Evolutionary conservation across 2,329 filamentous ascomycete genomes (phyloP).

Genomic region (Epichloe scottii): DNA sequence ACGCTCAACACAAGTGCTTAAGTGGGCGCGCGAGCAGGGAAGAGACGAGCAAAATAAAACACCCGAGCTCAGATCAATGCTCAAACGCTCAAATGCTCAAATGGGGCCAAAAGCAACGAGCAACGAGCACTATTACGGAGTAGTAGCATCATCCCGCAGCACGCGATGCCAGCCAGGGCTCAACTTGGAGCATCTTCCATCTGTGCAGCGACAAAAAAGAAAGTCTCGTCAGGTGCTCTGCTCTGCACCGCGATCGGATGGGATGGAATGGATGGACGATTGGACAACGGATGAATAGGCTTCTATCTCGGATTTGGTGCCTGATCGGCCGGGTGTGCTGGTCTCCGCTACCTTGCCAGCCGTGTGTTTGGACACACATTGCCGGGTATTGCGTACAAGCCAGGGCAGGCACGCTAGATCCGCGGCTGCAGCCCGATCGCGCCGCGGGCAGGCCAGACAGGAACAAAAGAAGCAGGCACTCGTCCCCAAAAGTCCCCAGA

Average conservation of each 20-base stretch:
- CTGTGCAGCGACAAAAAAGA: not conserved
- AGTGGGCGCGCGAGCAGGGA: not conserved
- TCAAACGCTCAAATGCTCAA: not conserved
- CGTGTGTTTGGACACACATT: not conserved
- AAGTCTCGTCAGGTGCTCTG: not conserved
- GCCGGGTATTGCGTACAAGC: not conserved
- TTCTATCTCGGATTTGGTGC: not conserved
- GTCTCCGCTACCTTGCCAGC: not conserved
- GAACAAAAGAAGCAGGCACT: not conserved
- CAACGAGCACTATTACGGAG: no score
- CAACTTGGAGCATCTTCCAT: not conserved
- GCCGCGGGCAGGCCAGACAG: not conserved
- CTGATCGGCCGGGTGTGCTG: not conserved
- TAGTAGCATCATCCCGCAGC: no score
- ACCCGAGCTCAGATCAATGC: not conserved
- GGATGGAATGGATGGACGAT: not conserved
- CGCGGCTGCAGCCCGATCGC: conserved; percentile 4
- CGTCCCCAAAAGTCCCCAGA: no score
- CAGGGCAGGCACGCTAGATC: conserved; percentile 2
- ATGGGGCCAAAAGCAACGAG: no score
- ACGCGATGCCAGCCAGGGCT: no score
- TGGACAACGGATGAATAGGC: not conserved
- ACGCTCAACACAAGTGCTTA: not conserved
- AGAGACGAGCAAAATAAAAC: not conserved
- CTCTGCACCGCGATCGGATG: not conserved